Percentiles rank a stretch among this genome's conserved stretches.
These are phyloP conservation scores for Diaporthe velutina DNA, from an alignment of 2,329 filamentous ascomycete species.

Conservation along the genomic window DNA sequence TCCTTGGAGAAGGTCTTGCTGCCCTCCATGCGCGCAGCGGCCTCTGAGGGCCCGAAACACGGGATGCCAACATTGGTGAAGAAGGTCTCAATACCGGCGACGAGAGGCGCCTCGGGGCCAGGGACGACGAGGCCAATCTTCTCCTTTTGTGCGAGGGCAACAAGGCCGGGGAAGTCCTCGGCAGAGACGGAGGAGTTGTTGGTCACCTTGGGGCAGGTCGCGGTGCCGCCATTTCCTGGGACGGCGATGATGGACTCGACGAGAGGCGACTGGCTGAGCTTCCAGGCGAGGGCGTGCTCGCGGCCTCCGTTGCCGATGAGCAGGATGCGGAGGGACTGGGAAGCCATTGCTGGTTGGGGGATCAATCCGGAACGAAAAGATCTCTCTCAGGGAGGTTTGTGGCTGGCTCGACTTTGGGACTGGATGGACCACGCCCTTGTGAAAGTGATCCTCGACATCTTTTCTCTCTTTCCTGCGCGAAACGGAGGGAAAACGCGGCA, in stretches of 20 bases:
- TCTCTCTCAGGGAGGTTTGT: not conserved
- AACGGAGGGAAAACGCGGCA: slow-evolving; percentile 14
- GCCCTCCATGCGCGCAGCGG: slow-evolving; percentile 91
- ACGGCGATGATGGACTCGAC: slow-evolving; percentile 81
- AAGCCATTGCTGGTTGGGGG: slow-evolving; percentile 31
- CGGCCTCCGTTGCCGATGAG: slow-evolving; percentile 94
- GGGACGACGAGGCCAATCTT: slow-evolving; percentile 86
- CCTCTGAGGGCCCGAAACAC: slow-evolving; percentile 87
- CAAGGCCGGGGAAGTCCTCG: slow-evolving; percentile 83
- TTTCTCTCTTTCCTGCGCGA: slow-evolving; percentile 21
- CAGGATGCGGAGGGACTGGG: slow-evolving; percentile 73
- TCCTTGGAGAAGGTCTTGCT: slow-evolving; percentile 98
- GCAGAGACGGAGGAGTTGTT: slow-evolving; percentile 79
- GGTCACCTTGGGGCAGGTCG: slow-evolving; percentile 74
- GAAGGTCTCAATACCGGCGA: slow-evolving; percentile 88
- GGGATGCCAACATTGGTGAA: slow-evolving; percentile 82
- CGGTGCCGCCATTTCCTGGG: slow-evolving; percentile 90
- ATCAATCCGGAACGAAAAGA: slow-evolving; percentile 12
- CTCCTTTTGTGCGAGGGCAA: slow-evolving; percentile 80
- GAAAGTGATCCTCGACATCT: slow-evolving; percentile 36
- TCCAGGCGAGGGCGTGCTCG: slow-evolving; percentile 96
- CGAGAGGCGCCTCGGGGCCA: slow-evolving; percentile 93
- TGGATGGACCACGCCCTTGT: slow-evolving; percentile 29
- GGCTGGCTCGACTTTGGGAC: slow-evolving; percentile 27
- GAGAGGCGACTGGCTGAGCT: slow-evolving; percentile 83